Evolutionary conservation across 176 grass and related monocot species (phyloP).

Genomic region (Triticum timopheevii): DNA sequence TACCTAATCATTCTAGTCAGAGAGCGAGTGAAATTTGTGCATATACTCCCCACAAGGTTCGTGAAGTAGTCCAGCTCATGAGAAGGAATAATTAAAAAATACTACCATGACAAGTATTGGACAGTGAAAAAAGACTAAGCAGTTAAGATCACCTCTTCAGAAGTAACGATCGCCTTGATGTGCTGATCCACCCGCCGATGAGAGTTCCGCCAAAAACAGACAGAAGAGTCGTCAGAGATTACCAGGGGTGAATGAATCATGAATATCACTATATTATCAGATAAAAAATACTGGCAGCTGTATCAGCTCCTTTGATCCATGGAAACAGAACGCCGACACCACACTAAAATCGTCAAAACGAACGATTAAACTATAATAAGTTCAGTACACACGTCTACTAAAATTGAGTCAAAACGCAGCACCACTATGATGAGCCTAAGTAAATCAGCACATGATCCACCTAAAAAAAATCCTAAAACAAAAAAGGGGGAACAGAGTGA

Average conservation of each 20-base stretch:
- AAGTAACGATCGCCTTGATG: slow-evolving; percentile 98
- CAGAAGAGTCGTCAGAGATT: slow-evolving; percentile 28
- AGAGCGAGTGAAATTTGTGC: background rate
- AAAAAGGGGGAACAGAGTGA: background rate
- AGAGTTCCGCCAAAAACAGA: slow-evolving; percentile 30
- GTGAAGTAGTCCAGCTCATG: background rate
- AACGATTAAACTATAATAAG: background rate
- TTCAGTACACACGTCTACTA: background rate
- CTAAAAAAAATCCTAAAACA: background rate
- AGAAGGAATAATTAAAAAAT: background rate
- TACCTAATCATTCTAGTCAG: background rate
- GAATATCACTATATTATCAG: background rate
- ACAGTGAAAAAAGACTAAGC: background rate
- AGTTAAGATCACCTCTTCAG: slow-evolving; percentile 76
- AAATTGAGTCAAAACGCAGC: background rate
- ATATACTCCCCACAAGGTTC: background rate
- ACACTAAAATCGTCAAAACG: slow-evolving; percentile 2
- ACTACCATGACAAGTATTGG: background rate
- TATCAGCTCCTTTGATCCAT: background rate
- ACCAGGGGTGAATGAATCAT: background rate
- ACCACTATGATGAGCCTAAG: background rate
- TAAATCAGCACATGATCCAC: background rate
- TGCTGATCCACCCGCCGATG: slow-evolving; percentile 56
- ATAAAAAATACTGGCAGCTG: background rate
- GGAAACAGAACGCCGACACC: background rate